phyloP scores from a whole-genome alignment of 148 eudicot genomes.

The Simmondsia chinensis region DNA sequence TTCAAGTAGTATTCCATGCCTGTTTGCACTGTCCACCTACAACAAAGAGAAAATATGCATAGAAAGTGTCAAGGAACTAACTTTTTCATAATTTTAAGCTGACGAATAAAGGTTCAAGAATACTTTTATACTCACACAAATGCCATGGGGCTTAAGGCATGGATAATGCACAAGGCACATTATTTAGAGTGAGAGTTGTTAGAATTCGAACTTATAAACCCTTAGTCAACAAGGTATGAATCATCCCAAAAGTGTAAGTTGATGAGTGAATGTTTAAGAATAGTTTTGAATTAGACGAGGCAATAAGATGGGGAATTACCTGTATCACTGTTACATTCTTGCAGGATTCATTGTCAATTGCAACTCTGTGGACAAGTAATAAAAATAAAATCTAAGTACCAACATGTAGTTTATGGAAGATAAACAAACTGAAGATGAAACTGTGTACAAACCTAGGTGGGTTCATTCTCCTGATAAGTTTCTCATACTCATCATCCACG shows the following conservation, averaged over 20 bases:
- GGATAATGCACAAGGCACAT: neutral
- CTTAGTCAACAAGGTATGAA: neutral
- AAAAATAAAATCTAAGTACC: conserved; percentile 9
- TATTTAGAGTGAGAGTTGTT: too few species aligned
- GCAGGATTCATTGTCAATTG: conserved; percentile 76
- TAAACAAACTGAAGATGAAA: neutral
- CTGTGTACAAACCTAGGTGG: conserved; percentile 81
- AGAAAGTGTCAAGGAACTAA: conserved; percentile 2
- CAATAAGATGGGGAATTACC: conserved; percentile 24
- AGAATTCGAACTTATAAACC: too few species aligned
- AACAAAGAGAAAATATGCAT: conserved; percentile 4
- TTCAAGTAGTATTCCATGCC: conserved; percentile 80
- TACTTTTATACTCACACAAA: neutral
- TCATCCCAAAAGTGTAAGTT: neutral
- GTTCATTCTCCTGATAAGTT: conserved; percentile 86
- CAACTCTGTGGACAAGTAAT: conserved; percentile 53
- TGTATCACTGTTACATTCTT: conserved; percentile 87
- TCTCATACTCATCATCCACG: conserved; percentile 87
- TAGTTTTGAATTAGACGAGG: neutral
- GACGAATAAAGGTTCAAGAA: neutral
- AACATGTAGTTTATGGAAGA: neutral
- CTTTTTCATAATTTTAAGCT: neutral
- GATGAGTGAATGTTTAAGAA: neutral
- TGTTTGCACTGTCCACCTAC: conserved; percentile 90
- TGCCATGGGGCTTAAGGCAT: neutral